A percentile compares a stretch with the other conserved stretches of the same genome.
phyloP scores from a whole-genome alignment of 2,329 filamentous ascomycete species.

The Clarireedia paspali region DNA sequence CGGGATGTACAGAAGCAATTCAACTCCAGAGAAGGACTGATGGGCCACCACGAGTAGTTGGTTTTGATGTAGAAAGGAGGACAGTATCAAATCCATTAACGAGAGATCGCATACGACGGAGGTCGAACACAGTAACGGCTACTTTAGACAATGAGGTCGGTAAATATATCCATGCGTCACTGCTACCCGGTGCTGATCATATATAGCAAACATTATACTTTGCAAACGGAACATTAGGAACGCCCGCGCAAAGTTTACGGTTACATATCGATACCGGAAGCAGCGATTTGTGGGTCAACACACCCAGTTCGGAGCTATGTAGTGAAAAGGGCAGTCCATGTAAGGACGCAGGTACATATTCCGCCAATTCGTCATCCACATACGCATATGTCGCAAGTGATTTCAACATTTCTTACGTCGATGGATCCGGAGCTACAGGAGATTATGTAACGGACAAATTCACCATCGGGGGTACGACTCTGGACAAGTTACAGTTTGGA shows the following conservation, averaged over 20 bases:
- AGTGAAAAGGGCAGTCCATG: conserved; percentile 43
- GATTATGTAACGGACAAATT: conserved; percentile 76
- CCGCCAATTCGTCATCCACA: conserved; percentile 64
- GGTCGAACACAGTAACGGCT: conserved; percentile 38
- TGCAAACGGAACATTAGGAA: conserved; percentile 55
- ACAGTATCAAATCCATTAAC: conserved; percentile 20
- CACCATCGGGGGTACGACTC: conserved; percentile 43
- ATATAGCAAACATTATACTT: conserved; percentile 54
- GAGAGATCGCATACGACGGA: conserved; percentile 34
- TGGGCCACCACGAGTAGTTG: conserved; percentile 26
- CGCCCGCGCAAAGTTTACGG: conserved; percentile 48
- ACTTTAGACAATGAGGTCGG: conserved; percentile 48
- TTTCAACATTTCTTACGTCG: conserved; percentile 85
- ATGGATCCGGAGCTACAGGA: conserved; percentile 68
- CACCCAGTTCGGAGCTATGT: conserved; percentile 54
- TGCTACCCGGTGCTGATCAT: conserved; percentile 16
- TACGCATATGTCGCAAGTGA: conserved; percentile 64
- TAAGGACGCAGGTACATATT: conserved; percentile 56
- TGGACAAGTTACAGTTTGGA: conserved; percentile 61
- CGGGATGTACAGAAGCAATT: conserved; percentile 23
- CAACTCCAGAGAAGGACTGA: conserved; percentile 23
- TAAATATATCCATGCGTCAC: background rate
- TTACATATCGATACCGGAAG: conserved; percentile 62
- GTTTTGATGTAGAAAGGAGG: conserved; percentile 25
- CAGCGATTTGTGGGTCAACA: conserved; percentile 66